Evolutionary conservation across 1,139 yeast species (phyloP), one percentile per base, ranked within the genome.

Genomic region (Yamadazyma conglobata): DNA sequence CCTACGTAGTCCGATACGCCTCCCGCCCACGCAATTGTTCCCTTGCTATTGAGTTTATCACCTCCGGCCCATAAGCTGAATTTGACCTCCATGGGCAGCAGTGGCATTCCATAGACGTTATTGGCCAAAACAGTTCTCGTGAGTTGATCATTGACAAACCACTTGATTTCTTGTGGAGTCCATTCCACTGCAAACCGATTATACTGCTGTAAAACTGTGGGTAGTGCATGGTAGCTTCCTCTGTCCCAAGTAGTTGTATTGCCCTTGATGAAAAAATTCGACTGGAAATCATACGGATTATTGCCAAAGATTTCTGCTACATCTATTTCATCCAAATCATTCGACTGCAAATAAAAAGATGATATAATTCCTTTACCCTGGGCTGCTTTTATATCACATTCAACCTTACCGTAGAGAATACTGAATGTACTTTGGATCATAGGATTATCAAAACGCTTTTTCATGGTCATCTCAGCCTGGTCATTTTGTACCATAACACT

Each of bases 241-340:
- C 74, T 39, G 24, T 62, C 69, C 45, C 66, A 62, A 20, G 57
- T 60, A n/a, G 63, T 45, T 7, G 58, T 52, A 34, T 68, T 63
- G 1, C 76, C 76, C 39, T 67, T 67, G 23, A 64, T 56, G 40
- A 70, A 70, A 48, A 49, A 70, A 45, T 69, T 69, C 13, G 72
- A 51, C 37, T 66, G 72, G 37, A 52, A 58, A 30, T 56, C 55
- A 27, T 40, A 50, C 2, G 47, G 48, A 32, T 59, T 54, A 10
- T 64, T 61, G 3, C 75, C 74, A 42, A 69, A 64, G 19, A 65
- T 44, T 35, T 70, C 76, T 15, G 60, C 64, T 8, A 66, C 44
- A 37, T 70, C 76, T 24, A 70, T 66, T 36, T 70, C 75, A 44
- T 70, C 77, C 35, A 61, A 50, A 42, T 65, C 73, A 37, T 68